Conservation (phyloP, 2,329 filamentous ascomycete species). For the Verticillium alfalfae region DNA sequence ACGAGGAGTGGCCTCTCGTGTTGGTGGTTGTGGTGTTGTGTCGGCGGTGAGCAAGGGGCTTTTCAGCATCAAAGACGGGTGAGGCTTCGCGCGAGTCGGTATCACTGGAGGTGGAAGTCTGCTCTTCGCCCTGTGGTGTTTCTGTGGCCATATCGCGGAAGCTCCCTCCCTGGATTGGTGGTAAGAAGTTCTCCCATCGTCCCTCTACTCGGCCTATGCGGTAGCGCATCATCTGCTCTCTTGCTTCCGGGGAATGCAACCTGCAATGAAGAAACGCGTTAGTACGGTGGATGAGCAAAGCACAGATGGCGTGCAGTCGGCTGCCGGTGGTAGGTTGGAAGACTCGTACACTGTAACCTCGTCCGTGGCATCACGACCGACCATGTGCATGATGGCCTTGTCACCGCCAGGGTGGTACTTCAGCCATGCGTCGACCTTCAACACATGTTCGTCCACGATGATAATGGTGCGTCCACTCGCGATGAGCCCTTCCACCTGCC, state of each 20-base stretch:
- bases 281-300: not conserved
- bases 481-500: conserved; percentile 74
- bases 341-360: conserved; percentile 76
- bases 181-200: conserved; percentile 79
- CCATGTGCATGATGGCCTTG: conserved; percentile 87
- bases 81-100: conserved; percentile 48
- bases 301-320: not conserved
- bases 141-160: conserved; percentile 45
- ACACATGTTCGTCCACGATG: conserved; percentile 72
- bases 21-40: conserved; percentile 1
- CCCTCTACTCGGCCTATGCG: conserved; percentile 79
- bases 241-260: conserved; percentile 75
- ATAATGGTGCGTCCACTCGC: conserved; percentile 75
- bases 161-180: conserved; percentile 84
- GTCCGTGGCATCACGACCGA: conserved; percentile 89
- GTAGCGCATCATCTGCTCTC: conserved; percentile 71
- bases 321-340: not conserved
- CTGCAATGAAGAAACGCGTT: conserved; percentile 36
- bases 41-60: conserved; percentile 23
- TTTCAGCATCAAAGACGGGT: conserved; percentile 40
- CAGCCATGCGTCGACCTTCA: conserved; percentile 86
- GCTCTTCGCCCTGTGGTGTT: conserved; percentile 27
- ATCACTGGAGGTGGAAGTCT: conserved; percentile 37
- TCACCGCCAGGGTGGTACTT: conserved; percentile 88
- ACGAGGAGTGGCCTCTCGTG: conserved; percentile 16